Evolutionary conservation across 169 alveolate species (phyloP), one percentile per base, ranked within the genome.

Genomic region (Cyclospora cayetanensis): DNA sequence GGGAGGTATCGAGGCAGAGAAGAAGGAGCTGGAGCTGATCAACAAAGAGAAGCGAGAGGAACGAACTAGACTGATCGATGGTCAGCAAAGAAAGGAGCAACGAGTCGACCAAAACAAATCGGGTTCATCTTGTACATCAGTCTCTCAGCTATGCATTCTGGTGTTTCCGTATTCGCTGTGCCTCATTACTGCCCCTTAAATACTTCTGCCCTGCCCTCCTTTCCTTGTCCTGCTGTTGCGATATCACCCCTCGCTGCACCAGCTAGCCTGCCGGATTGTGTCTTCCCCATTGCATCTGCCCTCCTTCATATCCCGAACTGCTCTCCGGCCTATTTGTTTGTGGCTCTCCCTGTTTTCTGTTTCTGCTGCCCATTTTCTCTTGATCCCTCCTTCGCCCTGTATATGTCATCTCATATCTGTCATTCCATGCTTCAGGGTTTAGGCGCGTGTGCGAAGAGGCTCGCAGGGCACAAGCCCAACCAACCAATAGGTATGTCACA

Each of bases 1-100:
- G 77, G 98, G 98, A 41, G 99, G 99, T n/a, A 41, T 94, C n/a
- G 98, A 96, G 43, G 95, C 92, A 83, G 99, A 97, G 90, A 93
- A 95, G 91, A 95, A 95, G 84, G 98, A 96, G 94, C 93, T 97
- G 55, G 94, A 95, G 41, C n/a, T n/a, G 29, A 84, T 84, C 12
- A 55, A 52, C 25, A 20, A 63, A 63, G 91, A 84, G 41, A 84
- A 84, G 42, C 52, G 27, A 4, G 52, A 9, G 2, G 20, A 65
- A 20, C n/a, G 42, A 65, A 4, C 9, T 20, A 4, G 22, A 4
- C 22, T 25, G n/a, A 22, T 65, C 7, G 31, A 55, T 4, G 27
- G 70, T 55, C 70, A 55, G 27, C 27, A 55, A 29, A 4, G n/a
- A 18, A 15, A 65, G 42, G 2, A 22, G 5, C 42, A 12, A n/a